Conservation (phyloP, 805 yeast species). For the Wickerhamiella azymoides region DNA sequence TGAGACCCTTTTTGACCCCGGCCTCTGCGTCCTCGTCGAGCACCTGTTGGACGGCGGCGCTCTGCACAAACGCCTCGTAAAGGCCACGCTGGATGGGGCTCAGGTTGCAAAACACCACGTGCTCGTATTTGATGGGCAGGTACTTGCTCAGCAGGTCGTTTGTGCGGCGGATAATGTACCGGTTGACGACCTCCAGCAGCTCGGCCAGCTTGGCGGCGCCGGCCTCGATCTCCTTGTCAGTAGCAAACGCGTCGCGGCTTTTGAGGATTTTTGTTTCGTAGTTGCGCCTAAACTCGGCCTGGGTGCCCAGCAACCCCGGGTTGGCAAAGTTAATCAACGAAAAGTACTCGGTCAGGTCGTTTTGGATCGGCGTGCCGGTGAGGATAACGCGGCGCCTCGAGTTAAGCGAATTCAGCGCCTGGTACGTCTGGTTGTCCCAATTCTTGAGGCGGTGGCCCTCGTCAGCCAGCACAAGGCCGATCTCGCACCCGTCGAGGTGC, state of each 20-base stretch:
- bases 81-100: slow-evolving; percentile 61
- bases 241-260: slow-evolving; percentile 83
- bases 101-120: slow-evolving; percentile 82
- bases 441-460: slow-evolving; percentile 76
- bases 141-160: slow-evolving; percentile 90
- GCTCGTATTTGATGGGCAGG: slow-evolving; percentile 90
- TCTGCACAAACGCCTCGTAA: slow-evolving; percentile 60
- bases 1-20: slow-evolving; percentile 19
- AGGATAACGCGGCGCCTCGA: slow-evolving; percentile 82
- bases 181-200: slow-evolving; percentile 63
- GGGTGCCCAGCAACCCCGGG: slow-evolving; percentile 81
- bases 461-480: slow-evolving; percentile 77
- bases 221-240: slow-evolving; percentile 54
- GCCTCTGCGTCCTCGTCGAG: slow-evolving; percentile 26
- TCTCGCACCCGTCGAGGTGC: slow-evolving; percentile 56
- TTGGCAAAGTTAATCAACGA: slow-evolving; percentile 83
- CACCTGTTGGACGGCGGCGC: slow-evolving; percentile 60
- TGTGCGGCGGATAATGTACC: slow-evolving; percentile 85
- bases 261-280: slow-evolving; percentile 67
- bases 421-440: slow-evolving; percentile 85
- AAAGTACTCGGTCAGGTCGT: slow-evolving; percentile 86
- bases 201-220: slow-evolving; percentile 62
- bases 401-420: slow-evolving; percentile 67
- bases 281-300: slow-evolving; percentile 69
- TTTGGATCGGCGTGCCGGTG: slow-evolving; percentile 95